Base-by-base conservation (phyloP, 2,329 filamentous ascomycete species). In the Drechslerella dactyloides region DNA sequence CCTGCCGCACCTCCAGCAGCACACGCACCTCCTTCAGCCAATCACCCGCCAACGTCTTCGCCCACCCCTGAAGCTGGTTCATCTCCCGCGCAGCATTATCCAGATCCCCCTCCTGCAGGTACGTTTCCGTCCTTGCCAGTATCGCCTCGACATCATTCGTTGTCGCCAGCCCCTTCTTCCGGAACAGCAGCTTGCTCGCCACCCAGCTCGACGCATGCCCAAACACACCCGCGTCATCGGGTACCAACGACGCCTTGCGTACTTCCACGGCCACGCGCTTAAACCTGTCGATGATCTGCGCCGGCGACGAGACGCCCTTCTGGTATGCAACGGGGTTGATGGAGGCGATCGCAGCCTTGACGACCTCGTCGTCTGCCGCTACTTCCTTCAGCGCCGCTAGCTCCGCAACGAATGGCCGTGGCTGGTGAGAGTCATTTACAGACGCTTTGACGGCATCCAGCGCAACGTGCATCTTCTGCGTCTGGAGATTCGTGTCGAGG, bases 251-350 rank as follows among this genome's bases (percentile, higher is more conserved):
- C 19, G 94, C 94, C 84, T 99, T 99, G 79, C 94, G 87, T 44
- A 99, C 94, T 82, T 99, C 94, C 64, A 83, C 83, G 1, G 94
- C 91, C 15, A 99, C 94, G 56, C 92, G 90, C 48, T 94, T 89
- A 88, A 99, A 99, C 74, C 94, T 89, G 81, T 99, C 94, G 75
- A 97, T 90, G 35, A 99, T 86, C 80, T 96, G 90, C 21, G 92
- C 85, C 0, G 90, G 84, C 13, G 90, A 91, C 23, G 92, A 87
- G 66, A 99, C 88, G 69, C 94, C 94, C 63, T 89, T 89, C 82
- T 97, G 94, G 83, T 99, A 99, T 19, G 94, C 91, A 10, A 86
- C 83, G 1, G 94, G 94, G 83, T 96, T 96, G 81, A 99, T 96
- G 30, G 92, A 96, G n/a, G 90, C 90, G 77, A 99, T 96, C 69